Base-by-base conservation (phyloP, 331 rosid species). In the Pyrus hybrid region DNA sequence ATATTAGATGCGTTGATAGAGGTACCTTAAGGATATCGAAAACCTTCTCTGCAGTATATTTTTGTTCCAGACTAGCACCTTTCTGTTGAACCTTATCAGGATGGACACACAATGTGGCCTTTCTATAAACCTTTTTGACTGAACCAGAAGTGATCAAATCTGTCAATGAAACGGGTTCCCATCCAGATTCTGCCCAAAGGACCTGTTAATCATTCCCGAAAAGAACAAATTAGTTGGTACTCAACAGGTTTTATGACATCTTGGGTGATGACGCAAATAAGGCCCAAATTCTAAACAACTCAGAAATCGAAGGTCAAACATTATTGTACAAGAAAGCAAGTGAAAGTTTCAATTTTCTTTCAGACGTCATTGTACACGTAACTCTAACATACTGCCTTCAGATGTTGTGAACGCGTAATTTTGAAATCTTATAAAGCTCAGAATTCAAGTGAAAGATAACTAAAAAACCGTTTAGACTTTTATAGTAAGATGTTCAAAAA, bases 1-100 rank as follows among this genome's bases (percentile, higher is more conserved):
- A 33, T 4, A 57, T 32, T 56, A n/a, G 43, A 8, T 5, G 14
- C 7, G 14, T 7, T 41, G 29, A 75, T n/a, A 47, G 32, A 53
- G 37, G 54, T 87, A 95, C 97, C 99, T 92, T 85, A 3, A 95
- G 97, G 81, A 92, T 81, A 85, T 95, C 97, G 68, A 92, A 95
- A 86, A 90, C 97, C 90, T 95, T 95, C 90, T 90, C 99, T 21
- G 99, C 97, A 28, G 78, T 86, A 77, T 89, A 95, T 83, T 89
- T 95, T 69, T 92, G 97, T 63, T 89, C 79, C n/a, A 90, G 88
- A 82, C 30, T 85, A 56, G 96, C 93, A 73, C 97, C 99, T 83
- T 87, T 92, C 83, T 92, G 97, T 80, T 92, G 99, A 81, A 92
- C 97, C 87, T 95, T 95, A 73, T 95, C 99, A 11, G 99, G 99